These are phyloP conservation scores for Leucosporidium scottii DNA, from an alignment of 768 basidiomycete species.

Conservation along the genomic window DNA sequence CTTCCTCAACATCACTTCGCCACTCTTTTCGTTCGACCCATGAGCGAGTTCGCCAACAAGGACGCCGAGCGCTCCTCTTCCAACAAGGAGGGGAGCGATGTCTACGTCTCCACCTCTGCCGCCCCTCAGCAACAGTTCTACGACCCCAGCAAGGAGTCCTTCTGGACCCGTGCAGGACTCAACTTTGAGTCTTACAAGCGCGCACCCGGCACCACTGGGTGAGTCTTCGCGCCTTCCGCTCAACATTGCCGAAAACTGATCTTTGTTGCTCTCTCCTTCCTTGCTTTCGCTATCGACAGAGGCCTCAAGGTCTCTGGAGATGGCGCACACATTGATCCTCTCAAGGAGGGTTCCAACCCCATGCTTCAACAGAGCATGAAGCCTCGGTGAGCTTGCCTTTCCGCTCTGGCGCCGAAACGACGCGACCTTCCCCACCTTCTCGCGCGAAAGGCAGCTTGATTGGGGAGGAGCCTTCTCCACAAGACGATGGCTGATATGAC, in stretches of 20 bases:
- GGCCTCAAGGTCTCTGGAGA: constrained; percentile 13
- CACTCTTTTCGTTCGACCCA: no score
- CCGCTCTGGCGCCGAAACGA: not conserved
- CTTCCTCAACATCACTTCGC: no score
- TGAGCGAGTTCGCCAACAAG: no score
- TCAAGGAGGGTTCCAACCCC: constrained; percentile 29
- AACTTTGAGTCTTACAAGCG: constrained; percentile 44
- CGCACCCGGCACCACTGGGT: constrained; percentile 42
- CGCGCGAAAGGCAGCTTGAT: no score
- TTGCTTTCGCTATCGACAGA: no score
- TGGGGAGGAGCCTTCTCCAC: no score
- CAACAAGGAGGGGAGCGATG: no score
- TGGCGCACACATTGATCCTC: constrained; percentile 19
- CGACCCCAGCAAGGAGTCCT: constrained; percentile 41
- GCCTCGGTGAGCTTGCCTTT: constrained; percentile 25
- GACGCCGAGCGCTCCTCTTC: no score
- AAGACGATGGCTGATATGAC: not conserved
- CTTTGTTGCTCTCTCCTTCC: no score
- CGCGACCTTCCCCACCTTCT: no score
- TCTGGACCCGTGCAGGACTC: constrained; percentile 40
- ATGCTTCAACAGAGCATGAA: constrained; percentile 42
- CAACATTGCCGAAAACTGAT: not conserved
- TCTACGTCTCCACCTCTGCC: no score
- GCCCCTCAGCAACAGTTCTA: constrained; percentile 27
- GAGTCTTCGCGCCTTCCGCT: not conserved